A percentile compares a stretch with the other conserved stretches of the same genome.
phyloP scores from a whole-genome alignment of 768 basidiomycete genomes.

The Lactarius quietus region DNA sequence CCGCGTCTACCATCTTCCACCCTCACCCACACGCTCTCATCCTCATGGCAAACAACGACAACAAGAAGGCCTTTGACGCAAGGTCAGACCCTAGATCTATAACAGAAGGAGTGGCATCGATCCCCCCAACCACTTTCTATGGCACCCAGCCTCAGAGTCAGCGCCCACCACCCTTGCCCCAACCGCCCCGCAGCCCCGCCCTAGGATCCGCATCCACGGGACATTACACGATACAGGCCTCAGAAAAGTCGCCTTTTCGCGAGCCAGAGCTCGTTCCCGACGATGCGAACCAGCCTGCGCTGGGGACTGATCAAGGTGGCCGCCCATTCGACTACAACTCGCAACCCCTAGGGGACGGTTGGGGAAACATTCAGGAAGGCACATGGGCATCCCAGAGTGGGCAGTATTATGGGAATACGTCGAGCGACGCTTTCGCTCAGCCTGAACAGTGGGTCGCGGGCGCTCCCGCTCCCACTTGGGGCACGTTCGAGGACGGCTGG shows the following conservation, averaged over 20 bases:
- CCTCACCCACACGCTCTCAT: background rate
- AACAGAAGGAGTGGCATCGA: conserved; percentile 27
- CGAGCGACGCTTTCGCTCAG: no score
- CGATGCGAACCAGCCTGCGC: conserved; percentile 18
- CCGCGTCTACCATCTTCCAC: background rate
- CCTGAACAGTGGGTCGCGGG: conserved; percentile 21
- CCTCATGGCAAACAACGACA: conserved; percentile 16
- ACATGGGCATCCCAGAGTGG: conserved; percentile 16
- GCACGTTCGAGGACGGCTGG: conserved; percentile 17
- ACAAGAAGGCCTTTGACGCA: conserved; percentile 1
- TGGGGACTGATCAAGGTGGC: conserved; percentile 4
- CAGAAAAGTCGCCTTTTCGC: conserved; percentile 30
- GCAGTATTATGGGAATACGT: conserved; percentile 11
- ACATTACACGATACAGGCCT: conserved; percentile 29
- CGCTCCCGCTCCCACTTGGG: conserved; percentile 14
- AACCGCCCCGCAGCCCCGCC: conserved; percentile 31
- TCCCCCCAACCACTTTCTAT: conserved; percentile 27
- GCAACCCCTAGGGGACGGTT: conserved; percentile 9
- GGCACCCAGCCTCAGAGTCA: conserved; percentile 10
- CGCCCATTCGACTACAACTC: conserved; percentile 24
- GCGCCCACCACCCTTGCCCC: conserved; percentile 37
- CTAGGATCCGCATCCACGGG: conserved; percentile 39
- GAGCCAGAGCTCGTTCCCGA: conserved; percentile 34
- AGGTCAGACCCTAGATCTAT: background rate
- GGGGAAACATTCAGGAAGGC: conserved; percentile 4